These are phyloP conservation scores for Thermothielavioides terrestris DNA, from an alignment of 495 filamentous ascomycete genomes.

Conservation along the genomic window DNA sequence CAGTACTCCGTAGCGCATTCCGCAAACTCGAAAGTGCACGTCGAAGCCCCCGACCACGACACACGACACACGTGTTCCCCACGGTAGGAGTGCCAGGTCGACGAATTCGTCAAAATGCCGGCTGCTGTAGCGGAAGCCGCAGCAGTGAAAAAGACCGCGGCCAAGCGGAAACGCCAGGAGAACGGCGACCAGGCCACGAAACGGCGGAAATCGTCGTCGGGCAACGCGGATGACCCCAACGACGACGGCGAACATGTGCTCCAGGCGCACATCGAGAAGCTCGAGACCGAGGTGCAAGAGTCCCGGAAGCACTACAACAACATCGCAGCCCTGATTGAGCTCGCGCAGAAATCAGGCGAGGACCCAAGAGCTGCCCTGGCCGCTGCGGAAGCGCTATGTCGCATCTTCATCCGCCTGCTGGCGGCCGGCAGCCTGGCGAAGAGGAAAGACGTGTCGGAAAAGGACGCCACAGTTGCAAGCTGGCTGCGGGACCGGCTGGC, in stretches of 20 bases:
- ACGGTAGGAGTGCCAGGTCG: too few relatives aligned
- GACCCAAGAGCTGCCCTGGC: slow-evolving; percentile 36
- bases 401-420: slow-evolving; percentile 80
- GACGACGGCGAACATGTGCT: slow-evolving; percentile 35
- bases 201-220: slow-evolving; percentile 41
- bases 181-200: slow-evolving; percentile 42
- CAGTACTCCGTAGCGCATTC: neutral
- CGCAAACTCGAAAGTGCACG: neutral
- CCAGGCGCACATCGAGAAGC: slow-evolving; percentile 51
- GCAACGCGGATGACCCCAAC: slow-evolving; percentile 25
- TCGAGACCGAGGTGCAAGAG: slow-evolving; percentile 71
- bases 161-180: slow-evolving; percentile 39
- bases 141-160: slow-evolving; percentile 17
- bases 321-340: slow-evolving; percentile 62
- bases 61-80: neutral
- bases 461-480: slow-evolving; percentile 60
- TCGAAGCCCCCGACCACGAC: neutral
- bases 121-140: slow-evolving; percentile 13
- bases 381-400: slow-evolving; percentile 73
- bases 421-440: slow-evolving; percentile 62
- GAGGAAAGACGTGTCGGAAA: slow-evolving; percentile 53
- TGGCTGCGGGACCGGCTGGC: slow-evolving; percentile 72
- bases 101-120: slow-evolving; percentile 20
- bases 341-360: slow-evolving; percentile 39
- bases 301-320: slow-evolving; percentile 90